Conservation (phyloP, 352 stramenopile genomes). For the Pythium aristosporum region DNA sequence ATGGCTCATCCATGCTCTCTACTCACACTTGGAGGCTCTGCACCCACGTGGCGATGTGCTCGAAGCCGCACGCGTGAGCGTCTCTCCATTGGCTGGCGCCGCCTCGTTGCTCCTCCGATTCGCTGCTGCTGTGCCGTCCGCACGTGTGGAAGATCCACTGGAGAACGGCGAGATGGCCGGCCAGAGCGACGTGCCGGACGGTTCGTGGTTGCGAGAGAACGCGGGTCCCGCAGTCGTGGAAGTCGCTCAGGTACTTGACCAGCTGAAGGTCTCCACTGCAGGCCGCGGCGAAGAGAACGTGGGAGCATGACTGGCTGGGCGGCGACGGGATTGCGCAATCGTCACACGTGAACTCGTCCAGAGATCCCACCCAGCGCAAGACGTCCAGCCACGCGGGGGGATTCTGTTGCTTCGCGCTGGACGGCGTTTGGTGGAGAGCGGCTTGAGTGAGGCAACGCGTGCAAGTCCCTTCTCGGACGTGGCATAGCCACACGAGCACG, state of each 20-base stretch:
- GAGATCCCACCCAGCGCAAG: neutral
- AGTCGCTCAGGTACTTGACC: neutral
- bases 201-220: neutral
- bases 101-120: neutral
- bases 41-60: neutral
- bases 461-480: neutral
- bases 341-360: neutral
- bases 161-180: neutral
- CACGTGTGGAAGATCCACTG: neutral
- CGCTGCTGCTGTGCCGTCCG: neutral
- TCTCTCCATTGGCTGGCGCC: neutral
- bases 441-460: neutral
- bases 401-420: neutral
- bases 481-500: conserved; percentile 3
- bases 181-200: neutral
- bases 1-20: too few species aligned
- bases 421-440: neutral
- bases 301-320: neutral
- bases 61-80: neutral
- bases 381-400: neutral
- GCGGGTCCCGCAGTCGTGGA: neutral
- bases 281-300: neutral
- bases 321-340: neutral
- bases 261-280: conserved; percentile 1
- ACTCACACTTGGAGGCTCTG: neutral